Conservation (phyloP, 108 stramenopile genomes). For the Seminavis robusta region DNA sequence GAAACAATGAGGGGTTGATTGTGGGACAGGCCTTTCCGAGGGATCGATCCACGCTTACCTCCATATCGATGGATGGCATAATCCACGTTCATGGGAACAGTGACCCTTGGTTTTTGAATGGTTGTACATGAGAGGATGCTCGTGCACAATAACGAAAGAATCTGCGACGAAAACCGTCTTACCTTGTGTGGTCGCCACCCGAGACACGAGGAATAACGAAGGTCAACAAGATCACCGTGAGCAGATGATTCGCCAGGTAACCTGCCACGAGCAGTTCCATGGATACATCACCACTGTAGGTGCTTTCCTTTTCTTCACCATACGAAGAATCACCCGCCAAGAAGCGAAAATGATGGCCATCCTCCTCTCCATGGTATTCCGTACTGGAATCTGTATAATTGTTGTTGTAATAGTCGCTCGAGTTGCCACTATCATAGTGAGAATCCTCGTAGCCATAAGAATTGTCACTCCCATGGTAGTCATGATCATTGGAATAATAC, state of each 20-base stretch:
- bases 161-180: background rate
- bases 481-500: constrained; percentile 12
- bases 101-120: constrained; percentile 6
- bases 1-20: too few species aligned
- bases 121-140: background rate
- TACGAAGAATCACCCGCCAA: background rate
- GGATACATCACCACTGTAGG: background rate
- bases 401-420: background rate
- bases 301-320: constrained; percentile 1
- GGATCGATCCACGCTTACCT: too few species aligned
- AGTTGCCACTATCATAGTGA: background rate
- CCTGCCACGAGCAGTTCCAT: background rate
- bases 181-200: background rate
- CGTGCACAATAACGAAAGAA: background rate
- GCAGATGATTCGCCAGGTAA: background rate
- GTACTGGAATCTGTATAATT: background rate
- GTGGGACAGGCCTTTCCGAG: too few species aligned
- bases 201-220: background rate
- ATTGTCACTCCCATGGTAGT: background rate
- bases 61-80: constrained; percentile 71
- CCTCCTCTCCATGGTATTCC: background rate
- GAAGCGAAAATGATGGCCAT: background rate
- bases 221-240: background rate
- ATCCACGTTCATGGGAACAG: constrained; percentile 59
- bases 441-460: background rate